Evolutionary conservation across 2,329 filamentous ascomycete species (phyloP).

Genomic region (Nigrospora oryzae): DNA sequence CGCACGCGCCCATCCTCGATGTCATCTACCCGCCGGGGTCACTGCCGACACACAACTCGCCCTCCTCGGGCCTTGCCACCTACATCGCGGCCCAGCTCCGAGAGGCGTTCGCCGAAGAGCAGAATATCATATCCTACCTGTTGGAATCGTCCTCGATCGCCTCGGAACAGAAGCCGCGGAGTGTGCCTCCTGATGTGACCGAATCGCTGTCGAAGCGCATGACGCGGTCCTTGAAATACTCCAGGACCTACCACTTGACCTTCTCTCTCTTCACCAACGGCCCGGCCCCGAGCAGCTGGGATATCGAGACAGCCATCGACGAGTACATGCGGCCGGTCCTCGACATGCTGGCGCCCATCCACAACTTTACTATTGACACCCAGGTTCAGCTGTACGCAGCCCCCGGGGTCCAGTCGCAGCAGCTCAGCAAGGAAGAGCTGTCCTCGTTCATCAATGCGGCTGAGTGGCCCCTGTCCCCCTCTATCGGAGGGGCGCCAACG

Average conservation of each 20-base stretch:
- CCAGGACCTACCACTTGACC: slow-evolving; percentile 88
- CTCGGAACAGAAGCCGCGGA: slow-evolving; percentile 34
- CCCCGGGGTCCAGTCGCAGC: slow-evolving; percentile 51
- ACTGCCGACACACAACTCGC: slow-evolving; percentile 56
- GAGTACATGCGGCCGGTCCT: slow-evolving; percentile 78
- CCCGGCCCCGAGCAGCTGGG: slow-evolving; percentile 76
- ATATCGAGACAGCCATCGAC: slow-evolving; percentile 73
- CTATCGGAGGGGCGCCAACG: slow-evolving; percentile 85
- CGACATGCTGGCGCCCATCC: slow-evolving; percentile 69
- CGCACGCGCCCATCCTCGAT: slow-evolving; percentile 64
- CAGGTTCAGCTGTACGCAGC: slow-evolving; percentile 92
- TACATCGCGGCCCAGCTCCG: slow-evolving; percentile 75
- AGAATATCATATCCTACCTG: slow-evolving; percentile 72
- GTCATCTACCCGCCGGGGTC: slow-evolving; percentile 67
- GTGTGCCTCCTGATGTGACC: slow-evolving; percentile 39
- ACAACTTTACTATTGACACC: slow-evolving; percentile 92
- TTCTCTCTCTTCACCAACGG: slow-evolving; percentile 89
- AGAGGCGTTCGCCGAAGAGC: slow-evolving; percentile 77
- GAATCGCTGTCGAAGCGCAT: slow-evolving; percentile 60
- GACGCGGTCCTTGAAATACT: slow-evolving; percentile 81
- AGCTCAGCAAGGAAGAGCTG: slow-evolving; percentile 76
- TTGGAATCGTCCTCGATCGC: slow-evolving; percentile 52
- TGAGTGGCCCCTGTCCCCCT: slow-evolving; percentile 93
- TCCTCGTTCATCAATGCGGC: slow-evolving; percentile 95
- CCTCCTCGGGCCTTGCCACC: slow-evolving; percentile 64